phyloP scores from a whole-genome alignment of 345 rosid species.

The Populus simonii region DNA sequence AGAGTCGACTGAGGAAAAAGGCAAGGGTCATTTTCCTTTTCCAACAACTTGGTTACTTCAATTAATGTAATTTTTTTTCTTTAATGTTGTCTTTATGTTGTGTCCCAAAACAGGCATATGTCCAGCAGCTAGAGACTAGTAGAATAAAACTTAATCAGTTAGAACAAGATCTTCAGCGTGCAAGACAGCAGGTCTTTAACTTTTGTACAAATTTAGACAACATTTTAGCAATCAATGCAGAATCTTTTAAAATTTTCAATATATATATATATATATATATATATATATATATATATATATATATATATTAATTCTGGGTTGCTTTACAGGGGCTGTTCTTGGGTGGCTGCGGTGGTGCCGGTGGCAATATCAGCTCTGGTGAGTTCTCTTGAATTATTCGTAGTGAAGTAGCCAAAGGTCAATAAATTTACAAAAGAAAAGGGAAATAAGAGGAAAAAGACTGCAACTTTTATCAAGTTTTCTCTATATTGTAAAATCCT shows the following conservation, averaged over 20 bases:
- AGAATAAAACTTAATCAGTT: slow-evolving; percentile 82
- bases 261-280: no score
- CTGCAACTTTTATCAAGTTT: not conserved
- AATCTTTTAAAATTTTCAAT: not conserved
- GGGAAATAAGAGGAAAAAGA: not conserved
- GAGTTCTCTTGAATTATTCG: slow-evolving; percentile 5
- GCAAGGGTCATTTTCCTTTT: slow-evolving; percentile 25
- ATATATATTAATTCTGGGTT: not conserved
- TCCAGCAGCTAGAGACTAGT: slow-evolving; percentile 92
- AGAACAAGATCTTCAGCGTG: slow-evolving; percentile 95
- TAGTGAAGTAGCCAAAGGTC: not conserved
- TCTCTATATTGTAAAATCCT: not conserved
- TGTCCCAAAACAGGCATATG: slow-evolving; percentile 73
- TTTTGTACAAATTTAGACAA: not conserved
- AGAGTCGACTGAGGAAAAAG: slow-evolving; percentile 97
- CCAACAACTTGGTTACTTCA: not conserved
- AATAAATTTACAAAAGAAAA: no score
- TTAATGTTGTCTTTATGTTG: not conserved
- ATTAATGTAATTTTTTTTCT: not conserved
- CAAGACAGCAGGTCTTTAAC: slow-evolving; percentile 76
- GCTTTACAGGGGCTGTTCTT: slow-evolving; percentile 67
- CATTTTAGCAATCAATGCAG: not conserved
- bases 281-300: no score
- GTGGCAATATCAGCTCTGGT: slow-evolving; percentile 84
- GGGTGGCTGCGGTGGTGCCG: slow-evolving; percentile 73